Percentiles rank a stretch among this genome's conserved stretches.
These are phyloP conservation scores for Russula earlei DNA, from an alignment of 768 basidiomycete genomes.

Conservation along the genomic window DNA sequence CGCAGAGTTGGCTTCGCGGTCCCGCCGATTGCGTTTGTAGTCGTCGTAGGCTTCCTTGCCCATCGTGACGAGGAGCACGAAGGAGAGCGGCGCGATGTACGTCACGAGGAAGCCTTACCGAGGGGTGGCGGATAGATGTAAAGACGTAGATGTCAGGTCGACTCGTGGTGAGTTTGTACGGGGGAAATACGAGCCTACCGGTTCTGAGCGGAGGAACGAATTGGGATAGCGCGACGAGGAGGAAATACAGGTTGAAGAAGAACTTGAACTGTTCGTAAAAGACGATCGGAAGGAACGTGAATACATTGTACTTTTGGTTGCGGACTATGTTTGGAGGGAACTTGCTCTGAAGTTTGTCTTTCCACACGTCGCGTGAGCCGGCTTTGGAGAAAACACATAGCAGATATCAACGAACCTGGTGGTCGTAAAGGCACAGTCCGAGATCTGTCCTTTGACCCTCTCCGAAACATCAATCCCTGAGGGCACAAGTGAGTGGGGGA, in stretches of 20 bases:
- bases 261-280: constrained; percentile 99
- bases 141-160: neutral
- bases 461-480: constrained; percentile 25
- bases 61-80: constrained; percentile 91
- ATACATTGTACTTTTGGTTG: constrained; percentile 96
- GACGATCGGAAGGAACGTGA: constrained; percentile 95
- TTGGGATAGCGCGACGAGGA: constrained; percentile 92
- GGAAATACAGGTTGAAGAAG: constrained; percentile 98
- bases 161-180: neutral
- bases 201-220: constrained; percentile 95
- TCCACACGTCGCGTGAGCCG: neutral
- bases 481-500: constrained; percentile 3
- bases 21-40: constrained; percentile 87
- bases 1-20: constrained; percentile 91
- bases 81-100: constrained; percentile 92
- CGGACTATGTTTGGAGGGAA: constrained; percentile 87
- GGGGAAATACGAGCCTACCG: constrained; percentile 39
- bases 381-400: neutral
- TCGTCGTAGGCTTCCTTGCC: constrained; percentile 99
- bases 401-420: constrained; percentile 35
- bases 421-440: constrained; percentile 72
- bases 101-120: constrained; percentile 87
- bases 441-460: constrained; percentile 53
- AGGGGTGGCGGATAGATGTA: neutral
- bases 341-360: constrained; percentile 62